phyloP scores from a whole-genome alignment of 805 yeast species.

The Blastobotrys muscicola region DNA sequence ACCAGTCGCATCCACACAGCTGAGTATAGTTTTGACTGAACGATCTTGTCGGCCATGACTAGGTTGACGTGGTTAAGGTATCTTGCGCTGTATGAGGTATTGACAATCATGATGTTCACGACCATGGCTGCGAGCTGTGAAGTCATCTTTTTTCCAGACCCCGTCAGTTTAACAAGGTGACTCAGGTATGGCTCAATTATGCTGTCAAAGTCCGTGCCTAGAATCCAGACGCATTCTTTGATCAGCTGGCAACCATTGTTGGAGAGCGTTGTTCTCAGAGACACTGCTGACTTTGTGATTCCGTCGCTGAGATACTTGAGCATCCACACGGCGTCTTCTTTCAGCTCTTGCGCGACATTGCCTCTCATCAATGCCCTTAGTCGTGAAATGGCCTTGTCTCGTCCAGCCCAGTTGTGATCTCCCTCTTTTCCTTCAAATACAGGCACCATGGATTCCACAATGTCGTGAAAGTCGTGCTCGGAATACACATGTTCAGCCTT shows the following conservation, averaged over 20 bases:
- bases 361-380: conserved; percentile 57
- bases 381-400: conserved; percentile 54
- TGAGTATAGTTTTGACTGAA: conserved; percentile 57
- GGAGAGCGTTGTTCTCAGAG: conserved; percentile 78
- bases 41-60: conserved; percentile 57
- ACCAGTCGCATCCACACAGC: conserved; percentile 63
- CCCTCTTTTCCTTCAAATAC: conserved; percentile 68
- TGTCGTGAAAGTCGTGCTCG: conserved; percentile 22
- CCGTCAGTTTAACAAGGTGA: conserved; percentile 42
- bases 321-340: conserved; percentile 28
- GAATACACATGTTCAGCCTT: conserved; percentile 26
- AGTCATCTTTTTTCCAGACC: conserved; percentile 56
- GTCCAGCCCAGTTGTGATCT: conserved; percentile 71
- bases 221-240: conserved; percentile 42
- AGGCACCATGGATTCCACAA: conserved; percentile 24
- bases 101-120: conserved; percentile 42
- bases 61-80: conserved; percentile 39
- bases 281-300: conserved; percentile 53
- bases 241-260: conserved; percentile 65
- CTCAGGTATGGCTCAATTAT: conserved; percentile 42
- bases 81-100: conserved; percentile 46
- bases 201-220: conserved; percentile 21
- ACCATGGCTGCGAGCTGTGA: conserved; percentile 37
- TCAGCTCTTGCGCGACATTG: conserved; percentile 33
- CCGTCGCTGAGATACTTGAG: conserved; percentile 44